Conservation (phyloP, 73 alveolate species). For the Tetrahymena elliotti region DNA sequence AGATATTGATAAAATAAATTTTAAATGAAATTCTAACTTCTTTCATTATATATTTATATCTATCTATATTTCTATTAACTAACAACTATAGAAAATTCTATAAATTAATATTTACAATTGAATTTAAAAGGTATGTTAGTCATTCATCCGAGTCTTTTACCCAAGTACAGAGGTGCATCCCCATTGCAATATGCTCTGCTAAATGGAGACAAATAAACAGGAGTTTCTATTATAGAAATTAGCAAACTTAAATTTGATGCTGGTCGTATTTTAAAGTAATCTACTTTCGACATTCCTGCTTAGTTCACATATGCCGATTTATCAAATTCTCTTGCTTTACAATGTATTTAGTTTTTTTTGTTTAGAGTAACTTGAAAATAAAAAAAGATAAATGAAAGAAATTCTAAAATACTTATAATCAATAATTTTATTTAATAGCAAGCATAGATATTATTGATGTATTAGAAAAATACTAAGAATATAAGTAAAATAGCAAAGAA, state of each 20-base stretch:
- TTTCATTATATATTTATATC: too few relatives aligned
- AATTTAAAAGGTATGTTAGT: conserved; percentile 21
- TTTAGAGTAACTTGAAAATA: neutral
- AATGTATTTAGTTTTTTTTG: neutral
- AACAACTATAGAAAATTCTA: neutral
- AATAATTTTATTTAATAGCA: neutral
- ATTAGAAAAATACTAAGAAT: neutral
- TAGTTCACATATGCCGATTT: neutral
- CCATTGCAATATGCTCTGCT: conserved; percentile 68
- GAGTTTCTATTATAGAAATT: conserved; percentile 64
- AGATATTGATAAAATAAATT: too few relatives aligned
- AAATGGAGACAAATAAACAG: conserved; percentile 58
- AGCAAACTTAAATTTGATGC: conserved; percentile 69
- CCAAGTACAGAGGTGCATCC: conserved; percentile 79
- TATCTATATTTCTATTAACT: too few relatives aligned
- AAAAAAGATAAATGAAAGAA: neutral
- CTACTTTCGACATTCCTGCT: neutral
- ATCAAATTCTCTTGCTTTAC: neutral
- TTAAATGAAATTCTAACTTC: neutral
- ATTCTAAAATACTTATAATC: neutral
- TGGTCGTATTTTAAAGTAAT: conserved; percentile 50
- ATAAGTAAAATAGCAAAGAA: neutral
- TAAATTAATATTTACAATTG: neutral
- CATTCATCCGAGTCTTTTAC: conserved; percentile 74
- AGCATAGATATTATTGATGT: neutral